Evolutionary conservation across 73 alveolate species (phyloP).

Genomic region (Paramecium caudatum): DNA sequence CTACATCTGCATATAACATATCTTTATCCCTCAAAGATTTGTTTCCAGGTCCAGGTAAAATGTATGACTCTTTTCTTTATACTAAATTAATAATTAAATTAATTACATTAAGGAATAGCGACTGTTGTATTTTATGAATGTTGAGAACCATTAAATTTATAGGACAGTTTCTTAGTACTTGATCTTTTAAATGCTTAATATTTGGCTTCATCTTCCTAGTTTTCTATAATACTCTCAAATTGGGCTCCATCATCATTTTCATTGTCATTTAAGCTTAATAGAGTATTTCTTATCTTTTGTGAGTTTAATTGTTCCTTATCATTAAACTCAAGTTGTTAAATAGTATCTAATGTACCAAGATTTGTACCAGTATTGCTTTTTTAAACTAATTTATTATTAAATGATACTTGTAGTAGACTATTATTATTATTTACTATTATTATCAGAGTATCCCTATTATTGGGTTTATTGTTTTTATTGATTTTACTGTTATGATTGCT

Average conservation of each 20-base stretch:
- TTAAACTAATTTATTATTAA: too few relatives aligned
- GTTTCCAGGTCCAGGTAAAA: neutral
- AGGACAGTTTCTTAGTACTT: constrained; percentile 14
- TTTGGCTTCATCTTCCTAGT: neutral
- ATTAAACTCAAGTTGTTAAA: too few relatives aligned
- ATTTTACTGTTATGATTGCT: too few relatives aligned
- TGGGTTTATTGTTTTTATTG: too few relatives aligned
- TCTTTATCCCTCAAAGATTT: constrained; percentile 43
- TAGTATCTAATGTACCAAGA: too few relatives aligned
- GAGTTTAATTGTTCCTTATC: too few relatives aligned
- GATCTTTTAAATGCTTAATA: neutral
- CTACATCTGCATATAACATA: neutral
- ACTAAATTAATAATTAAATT: neutral
- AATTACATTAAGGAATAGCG: neutral
- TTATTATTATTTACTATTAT: too few relatives aligned
- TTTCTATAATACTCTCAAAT: neutral
- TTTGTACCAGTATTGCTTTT: too few relatives aligned
- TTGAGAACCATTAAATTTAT: neutral
- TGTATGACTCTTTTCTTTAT: constrained; percentile 15
- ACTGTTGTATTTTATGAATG: neutral
- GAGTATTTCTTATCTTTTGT: neutral
- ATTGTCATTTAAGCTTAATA: constrained; percentile 7
- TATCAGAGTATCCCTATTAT: too few relatives aligned
- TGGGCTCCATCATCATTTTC: neutral
- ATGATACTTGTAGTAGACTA: too few relatives aligned